Conservation (phyloP, 2,329 filamentous ascomycete genomes). For the Septoria linicola region DNA sequence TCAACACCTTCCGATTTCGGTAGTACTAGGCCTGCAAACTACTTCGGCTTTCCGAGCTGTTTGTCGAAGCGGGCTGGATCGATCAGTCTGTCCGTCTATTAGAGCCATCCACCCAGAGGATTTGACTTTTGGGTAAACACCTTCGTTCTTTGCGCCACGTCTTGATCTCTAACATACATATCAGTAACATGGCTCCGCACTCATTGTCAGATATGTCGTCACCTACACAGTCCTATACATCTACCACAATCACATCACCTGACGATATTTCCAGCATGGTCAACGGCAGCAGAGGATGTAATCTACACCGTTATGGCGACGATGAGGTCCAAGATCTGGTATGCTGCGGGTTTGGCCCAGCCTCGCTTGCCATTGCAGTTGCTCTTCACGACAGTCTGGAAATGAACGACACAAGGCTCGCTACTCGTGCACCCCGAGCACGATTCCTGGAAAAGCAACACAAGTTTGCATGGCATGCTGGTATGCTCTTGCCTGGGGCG, state of each 20-base stretch:
- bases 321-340: slow-evolving; percentile 77
- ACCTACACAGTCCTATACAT: slow-evolving; percentile 11
- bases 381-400: slow-evolving; percentile 79
- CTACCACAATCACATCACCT: slow-evolving; percentile 18
- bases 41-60: slow-evolving; percentile 1
- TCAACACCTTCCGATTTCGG: slow-evolving; percentile 9
- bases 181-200: slow-evolving; percentile 26
- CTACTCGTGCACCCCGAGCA: slow-evolving; percentile 61
- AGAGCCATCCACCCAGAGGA: background rate
- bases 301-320: slow-evolving; percentile 53
- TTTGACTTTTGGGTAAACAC: background rate
- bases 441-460: slow-evolving; percentile 85
- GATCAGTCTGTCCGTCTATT: background rate
- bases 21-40: slow-evolving; percentile 5
- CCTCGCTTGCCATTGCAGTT: slow-evolving; percentile 83
- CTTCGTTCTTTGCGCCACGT: background rate
- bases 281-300: slow-evolving; percentile 14
- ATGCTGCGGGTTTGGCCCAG: slow-evolving; percentile 90
- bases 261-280: slow-evolving; percentile 23
- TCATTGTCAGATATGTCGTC: slow-evolving; percentile 21
- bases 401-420: slow-evolving; percentile 38
- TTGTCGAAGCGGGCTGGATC: background rate
- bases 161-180: slow-evolving; percentile 1
- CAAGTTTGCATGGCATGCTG: slow-evolving; percentile 86
- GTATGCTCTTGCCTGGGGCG: slow-evolving; percentile 89